Evolutionary conservation across 1,284 basidiomycete species (phyloP), one percentile per base, ranked within the genome.

Genomic region (Rugosomyces carneus): DNA sequence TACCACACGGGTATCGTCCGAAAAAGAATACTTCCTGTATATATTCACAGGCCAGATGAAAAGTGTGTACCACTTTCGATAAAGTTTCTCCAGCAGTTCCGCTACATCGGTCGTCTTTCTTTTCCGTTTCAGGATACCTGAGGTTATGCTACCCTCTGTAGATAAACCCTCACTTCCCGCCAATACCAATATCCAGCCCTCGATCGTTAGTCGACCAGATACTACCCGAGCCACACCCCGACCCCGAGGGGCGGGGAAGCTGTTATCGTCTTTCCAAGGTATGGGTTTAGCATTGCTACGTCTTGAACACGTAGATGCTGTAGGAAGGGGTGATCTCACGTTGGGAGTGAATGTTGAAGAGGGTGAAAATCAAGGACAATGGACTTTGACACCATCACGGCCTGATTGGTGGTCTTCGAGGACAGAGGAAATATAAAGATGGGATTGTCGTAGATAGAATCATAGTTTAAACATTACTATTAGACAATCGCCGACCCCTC

Each of bases 1-100:
- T 95, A 96, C 63, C 93, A 97, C 62, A 97, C 89, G 1, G 96
- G 96, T 5, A 79, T 89, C 11, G 74, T 97, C 20, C 76, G 96
- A 47, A 99, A 99, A 66, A 83, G 96, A 15, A 86, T 95, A 38
- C 68, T 95, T 6, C 93, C 94, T 2, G 77, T 97, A 0, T 60
- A 72, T 5, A 64, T 89, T 26, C 65, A 73, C 27, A 53, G 60
- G 26, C 51, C 60, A 38, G 54, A 57, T 36, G 48, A 60, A 44
- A 52, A 48, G 66, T 69, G 51, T 32, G 49, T 39, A 10, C 6
- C 19, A 11, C 18, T 35, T n/a, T 34, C 32, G 19, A 62, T 50
- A 37, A 21, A 21, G 21, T 42, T 49, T 26, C 37, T 36, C 8
- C 5, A 7, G 29, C 24, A 26, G 11, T 40, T 19, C 19, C n/a